These are phyloP conservation scores for Candida bentonensis DNA, from an alignment of 805 yeast genomes.

Conservation along the genomic window DNA sequence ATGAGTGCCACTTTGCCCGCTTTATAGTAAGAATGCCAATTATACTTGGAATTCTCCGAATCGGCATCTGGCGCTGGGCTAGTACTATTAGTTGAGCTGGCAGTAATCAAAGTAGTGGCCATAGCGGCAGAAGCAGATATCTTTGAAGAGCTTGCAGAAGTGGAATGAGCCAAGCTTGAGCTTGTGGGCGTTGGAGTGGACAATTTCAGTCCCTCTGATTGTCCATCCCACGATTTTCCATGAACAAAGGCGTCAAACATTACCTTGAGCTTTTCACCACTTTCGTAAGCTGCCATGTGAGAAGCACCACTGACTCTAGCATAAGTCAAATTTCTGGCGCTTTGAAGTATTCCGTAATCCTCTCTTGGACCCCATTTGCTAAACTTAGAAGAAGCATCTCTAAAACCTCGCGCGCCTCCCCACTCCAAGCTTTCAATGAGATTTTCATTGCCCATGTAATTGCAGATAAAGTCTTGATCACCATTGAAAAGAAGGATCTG, in stretches of 20 bases:
- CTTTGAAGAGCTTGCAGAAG: background rate
- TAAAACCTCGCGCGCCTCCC: slow-evolving; percentile 30
- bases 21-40: slow-evolving; percentile 22
- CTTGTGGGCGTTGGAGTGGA: no score
- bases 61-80: slow-evolving; percentile 7
- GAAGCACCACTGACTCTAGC: slow-evolving; percentile 62
- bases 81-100: no score
- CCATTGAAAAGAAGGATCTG: slow-evolving; percentile 74
- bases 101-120: no score
- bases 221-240: slow-evolving; percentile 7
- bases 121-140: slow-evolving; percentile 2
- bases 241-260: slow-evolving; percentile 36
- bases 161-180: slow-evolving; percentile 3
- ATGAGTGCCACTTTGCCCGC: slow-evolving; percentile 26
- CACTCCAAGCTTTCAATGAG: slow-evolving; percentile 50
- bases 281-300: slow-evolving; percentile 89
- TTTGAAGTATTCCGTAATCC: slow-evolving; percentile 22
- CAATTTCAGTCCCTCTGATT: slow-evolving; percentile 6
- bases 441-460: slow-evolving; percentile 58
- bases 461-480: slow-evolving; percentile 79
- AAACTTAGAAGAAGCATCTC: background rate
- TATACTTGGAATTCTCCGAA: slow-evolving; percentile 19
- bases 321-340: slow-evolving; percentile 62
- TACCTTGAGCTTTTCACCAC: slow-evolving; percentile 55
- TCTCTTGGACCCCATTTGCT: background rate